Conservation (phyloP, 208 protist genomes). For the Herpetomonas samuelpessoai region DNA sequence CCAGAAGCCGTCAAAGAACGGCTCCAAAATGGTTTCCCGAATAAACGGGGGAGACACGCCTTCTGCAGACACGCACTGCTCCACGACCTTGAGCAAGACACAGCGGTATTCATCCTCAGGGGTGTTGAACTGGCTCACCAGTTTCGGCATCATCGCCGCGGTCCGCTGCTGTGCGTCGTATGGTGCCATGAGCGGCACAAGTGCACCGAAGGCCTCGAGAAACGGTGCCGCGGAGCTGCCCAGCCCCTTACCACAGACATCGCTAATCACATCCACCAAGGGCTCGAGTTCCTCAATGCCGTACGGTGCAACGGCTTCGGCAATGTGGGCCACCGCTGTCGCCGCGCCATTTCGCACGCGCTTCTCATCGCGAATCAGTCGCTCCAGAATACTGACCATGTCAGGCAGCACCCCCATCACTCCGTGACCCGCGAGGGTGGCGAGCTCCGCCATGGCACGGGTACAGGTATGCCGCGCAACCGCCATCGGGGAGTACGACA, state of each 20-base stretch:
- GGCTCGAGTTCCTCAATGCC: constrained; percentile 98
- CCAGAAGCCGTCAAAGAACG: constrained; percentile 96
- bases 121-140: constrained; percentile 93
- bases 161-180: constrained; percentile 97
- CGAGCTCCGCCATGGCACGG: constrained; percentile 97
- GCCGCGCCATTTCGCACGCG: constrained; percentile 97
- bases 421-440: constrained; percentile 96
- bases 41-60: constrained; percentile 95
- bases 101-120: constrained; percentile 99
- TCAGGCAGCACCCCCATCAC: constrained; percentile 95
- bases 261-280: constrained; percentile 96
- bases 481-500: constrained; percentile 97
- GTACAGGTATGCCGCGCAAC: constrained; percentile 97
- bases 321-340: constrained; percentile 94
- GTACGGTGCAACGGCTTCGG: constrained; percentile 97
- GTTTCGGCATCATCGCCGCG: constrained; percentile 94
- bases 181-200: constrained; percentile 99
- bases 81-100: constrained; percentile 98
- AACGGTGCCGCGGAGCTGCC: constrained; percentile 96
- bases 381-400: constrained; percentile 96
- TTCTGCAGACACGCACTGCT: constrained; percentile 97
- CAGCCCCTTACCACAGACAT: constrained; percentile 91
- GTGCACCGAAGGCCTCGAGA: constrained; percentile 98
- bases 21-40: constrained; percentile 84
- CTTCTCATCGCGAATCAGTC: constrained; percentile 94